A percentile compares a stretch with the other conserved stretches of the same genome.
Evolutionary conservation across 192 early-diverging fungal genomes (phyloP).

Genomic region (Coemansia sp.): DNA sequence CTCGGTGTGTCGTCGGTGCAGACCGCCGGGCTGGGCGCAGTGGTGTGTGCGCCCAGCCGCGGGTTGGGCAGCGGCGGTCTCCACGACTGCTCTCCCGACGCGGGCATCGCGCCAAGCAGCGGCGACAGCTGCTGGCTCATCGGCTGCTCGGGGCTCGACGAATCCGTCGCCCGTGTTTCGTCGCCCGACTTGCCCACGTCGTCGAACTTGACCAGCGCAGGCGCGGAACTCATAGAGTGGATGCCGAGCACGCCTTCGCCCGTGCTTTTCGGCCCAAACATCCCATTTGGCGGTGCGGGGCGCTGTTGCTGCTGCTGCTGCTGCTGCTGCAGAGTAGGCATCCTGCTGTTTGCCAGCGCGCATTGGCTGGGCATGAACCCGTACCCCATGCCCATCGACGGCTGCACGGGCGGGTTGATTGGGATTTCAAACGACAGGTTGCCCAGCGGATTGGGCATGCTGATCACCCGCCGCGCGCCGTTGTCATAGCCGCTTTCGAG

Average conservation of each 20-base stretch:
- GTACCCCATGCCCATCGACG: slow-evolving; percentile 5
- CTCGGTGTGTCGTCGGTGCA: neutral
- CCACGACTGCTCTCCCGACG: neutral
- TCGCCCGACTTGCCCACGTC: neutral
- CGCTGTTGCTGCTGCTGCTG: neutral
- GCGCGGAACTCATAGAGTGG: too few species aligned
- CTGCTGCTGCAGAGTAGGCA: neutral
- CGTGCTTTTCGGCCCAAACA: neutral
- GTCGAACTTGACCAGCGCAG: neutral
- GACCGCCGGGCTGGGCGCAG: slow-evolving; percentile 6
- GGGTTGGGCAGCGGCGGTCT: neutral
- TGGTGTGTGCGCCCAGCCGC: neutral
- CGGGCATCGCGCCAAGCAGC: neutral
- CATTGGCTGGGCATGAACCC: neutral
- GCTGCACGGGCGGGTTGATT: slow-evolving; percentile 34
- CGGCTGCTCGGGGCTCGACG: slow-evolving; percentile 11
- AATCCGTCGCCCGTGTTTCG: neutral
- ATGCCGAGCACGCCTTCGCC: slow-evolving; percentile 1
- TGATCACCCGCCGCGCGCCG: slow-evolving; percentile 38
- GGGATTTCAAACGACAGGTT: slow-evolving; percentile 45
- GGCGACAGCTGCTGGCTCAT: slow-evolving; percentile 14
- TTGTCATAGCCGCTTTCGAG: slow-evolving; percentile 38
- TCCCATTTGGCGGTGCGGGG: neutral
- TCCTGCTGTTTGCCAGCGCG: neutral
- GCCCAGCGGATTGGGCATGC: slow-evolving; percentile 50